Conservation (phyloP, 805 yeast species). For the Saccharomycopsis oosterbeekiorum region DNA sequence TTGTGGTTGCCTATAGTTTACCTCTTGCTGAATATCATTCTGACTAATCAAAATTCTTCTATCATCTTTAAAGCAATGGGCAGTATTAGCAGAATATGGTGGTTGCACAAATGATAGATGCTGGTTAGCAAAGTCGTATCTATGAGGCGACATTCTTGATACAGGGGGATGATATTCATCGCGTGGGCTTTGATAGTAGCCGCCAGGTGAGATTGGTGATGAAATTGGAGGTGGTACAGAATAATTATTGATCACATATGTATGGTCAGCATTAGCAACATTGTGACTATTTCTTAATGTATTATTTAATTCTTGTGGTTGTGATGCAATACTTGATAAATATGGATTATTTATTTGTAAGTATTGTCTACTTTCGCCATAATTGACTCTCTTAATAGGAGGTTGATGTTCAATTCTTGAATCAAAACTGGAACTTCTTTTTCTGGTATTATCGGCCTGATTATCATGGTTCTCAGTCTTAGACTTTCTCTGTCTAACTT, state of each 20-base stretch:
- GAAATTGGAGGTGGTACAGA: background rate
- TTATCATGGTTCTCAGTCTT: constrained; percentile 14
- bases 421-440: background rate
- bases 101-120: background rate
- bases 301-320: background rate
- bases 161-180: background rate
- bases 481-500: constrained; percentile 25
- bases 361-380: background rate
- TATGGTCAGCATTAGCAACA: background rate
- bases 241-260: background rate
- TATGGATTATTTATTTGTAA: background rate
- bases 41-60: background rate
- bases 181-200: background rate
- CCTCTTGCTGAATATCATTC: background rate
- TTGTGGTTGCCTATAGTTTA: background rate
- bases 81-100: background rate
- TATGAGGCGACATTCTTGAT: background rate
- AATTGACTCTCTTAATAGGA: background rate
- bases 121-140: background rate
- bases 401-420: background rate
- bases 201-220: background rate
- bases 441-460: background rate
- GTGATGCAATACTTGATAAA: background rate
- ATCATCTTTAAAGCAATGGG: background rate
- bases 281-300: background rate